Evolutionary conservation across 2,329 filamentous ascomycete genomes (phyloP).

Genomic region (Beauveria sp.): DNA sequence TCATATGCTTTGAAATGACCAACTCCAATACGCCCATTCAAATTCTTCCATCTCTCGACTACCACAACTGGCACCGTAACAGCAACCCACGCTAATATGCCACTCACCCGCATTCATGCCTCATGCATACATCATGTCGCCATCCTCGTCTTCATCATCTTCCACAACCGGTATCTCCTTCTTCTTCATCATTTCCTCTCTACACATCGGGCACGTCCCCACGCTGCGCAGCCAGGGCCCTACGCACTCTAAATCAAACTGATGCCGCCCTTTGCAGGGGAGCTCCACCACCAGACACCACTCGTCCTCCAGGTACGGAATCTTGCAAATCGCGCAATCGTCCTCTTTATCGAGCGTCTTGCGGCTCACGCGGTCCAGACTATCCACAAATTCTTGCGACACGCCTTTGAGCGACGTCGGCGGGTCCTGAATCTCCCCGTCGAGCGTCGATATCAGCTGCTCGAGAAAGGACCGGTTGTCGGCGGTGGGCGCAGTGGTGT

Average conservation of each 20-base stretch:
- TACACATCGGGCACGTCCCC: constrained; percentile 57
- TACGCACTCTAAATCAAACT: constrained; percentile 61
- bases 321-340: constrained; percentile 55
- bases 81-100: background rate
- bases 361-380: constrained; percentile 48
- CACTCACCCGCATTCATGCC: background rate
- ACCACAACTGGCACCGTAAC: constrained; percentile 6
- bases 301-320: constrained; percentile 52
- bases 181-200: constrained; percentile 52
- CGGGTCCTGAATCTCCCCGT: constrained; percentile 43
- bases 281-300: constrained; percentile 58
- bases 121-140: constrained; percentile 39
- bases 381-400: constrained; percentile 50
- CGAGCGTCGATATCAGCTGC: constrained; percentile 38
- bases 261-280: constrained; percentile 50
- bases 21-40: constrained; percentile 18
- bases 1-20: constrained; percentile 2
- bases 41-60: background rate
- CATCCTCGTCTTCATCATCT: constrained; percentile 44
- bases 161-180: constrained; percentile 36
- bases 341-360: constrained; percentile 43
- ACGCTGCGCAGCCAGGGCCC: constrained; percentile 57
- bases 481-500: constrained; percentile 38
- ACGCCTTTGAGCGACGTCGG: constrained; percentile 47
- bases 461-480: constrained; percentile 44